phyloP scores from a whole-genome alignment of 345 rosid genomes.

The rapeseed (Brassica napus) region Da-Ae NC_063440.1:23868501-23869000 shows the following conservation, averaged over 20 bases:
- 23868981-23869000: background rate
- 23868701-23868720: background rate
- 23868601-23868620: slow-evolving; percentile 98
- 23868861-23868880: background rate
- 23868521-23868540: slow-evolving; percentile 87
- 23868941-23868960: background rate
- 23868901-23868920: slow-evolving; percentile 23
- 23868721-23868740: background rate
- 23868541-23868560: slow-evolving; percentile 97
- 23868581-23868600: slow-evolving; percentile 75
- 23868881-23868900: background rate
- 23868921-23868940: slow-evolving; percentile 15
- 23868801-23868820: slow-evolving; percentile 25
- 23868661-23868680: background rate
- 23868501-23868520: slow-evolving; percentile 80
- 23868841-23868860: slow-evolving; percentile 30
- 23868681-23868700: background rate
- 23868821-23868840: background rate
- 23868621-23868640: slow-evolving; percentile 98
- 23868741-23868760: slow-evolving; percentile 38
- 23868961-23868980: background rate
- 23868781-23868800: slow-evolving; percentile 51
- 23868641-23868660: slow-evolving; percentile 47
- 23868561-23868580: slow-evolving; percentile 88
- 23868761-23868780: slow-evolving; percentile 56